Percentiles rank a stretch among this genome's conserved stretches.
Conservation (phyloP, 164 flowering plant genomes). For the Chimonanthus salicifolius region DNA sequence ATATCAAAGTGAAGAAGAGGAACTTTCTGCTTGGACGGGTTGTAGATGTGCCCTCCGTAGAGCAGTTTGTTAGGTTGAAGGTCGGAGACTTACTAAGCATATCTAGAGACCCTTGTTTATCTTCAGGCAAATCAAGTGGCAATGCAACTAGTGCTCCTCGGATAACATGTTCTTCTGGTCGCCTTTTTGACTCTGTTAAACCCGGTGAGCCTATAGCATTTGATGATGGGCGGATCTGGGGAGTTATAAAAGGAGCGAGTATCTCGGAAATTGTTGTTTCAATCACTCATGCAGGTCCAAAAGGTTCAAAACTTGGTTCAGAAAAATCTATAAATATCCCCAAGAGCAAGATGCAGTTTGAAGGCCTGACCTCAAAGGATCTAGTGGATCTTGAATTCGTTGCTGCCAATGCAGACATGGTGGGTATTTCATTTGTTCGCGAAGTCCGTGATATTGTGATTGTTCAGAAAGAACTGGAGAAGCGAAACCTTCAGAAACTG, state of each 20-base stretch:
- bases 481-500: slow-evolving; percentile 38
- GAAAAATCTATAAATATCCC: slow-evolving; percentile 74
- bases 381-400: slow-evolving; percentile 67
- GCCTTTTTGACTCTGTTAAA: slow-evolving; percentile 64
- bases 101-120: slow-evolving; percentile 40
- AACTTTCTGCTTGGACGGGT: slow-evolving; percentile 34
- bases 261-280: slow-evolving; percentile 52
- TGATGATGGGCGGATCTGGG: slow-evolving; percentile 73
- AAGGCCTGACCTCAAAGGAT: slow-evolving; percentile 75
- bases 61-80: slow-evolving; percentile 45
- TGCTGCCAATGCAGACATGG: slow-evolving; percentile 70
- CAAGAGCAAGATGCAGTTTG: slow-evolving; percentile 46
- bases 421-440: slow-evolving; percentile 57
- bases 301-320: slow-evolving; percentile 61
- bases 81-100: slow-evolving; percentile 52
- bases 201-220: slow-evolving; percentile 65
- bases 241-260: slow-evolving; percentile 55
- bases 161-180: slow-evolving; percentile 54
- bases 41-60: slow-evolving; percentile 47
- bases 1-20: slow-evolving; percentile 33
- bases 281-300: slow-evolving; percentile 54
- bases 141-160: slow-evolving; percentile 29
- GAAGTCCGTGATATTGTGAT: slow-evolving; percentile 42
- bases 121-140: slow-evolving; percentile 13
- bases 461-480: slow-evolving; percentile 45